A percentile compares a stretch with the other conserved stretches of the same genome.
Conservation (phyloP, 352 stramenopile genomes). For the Blastocystis sp. region DNA sequence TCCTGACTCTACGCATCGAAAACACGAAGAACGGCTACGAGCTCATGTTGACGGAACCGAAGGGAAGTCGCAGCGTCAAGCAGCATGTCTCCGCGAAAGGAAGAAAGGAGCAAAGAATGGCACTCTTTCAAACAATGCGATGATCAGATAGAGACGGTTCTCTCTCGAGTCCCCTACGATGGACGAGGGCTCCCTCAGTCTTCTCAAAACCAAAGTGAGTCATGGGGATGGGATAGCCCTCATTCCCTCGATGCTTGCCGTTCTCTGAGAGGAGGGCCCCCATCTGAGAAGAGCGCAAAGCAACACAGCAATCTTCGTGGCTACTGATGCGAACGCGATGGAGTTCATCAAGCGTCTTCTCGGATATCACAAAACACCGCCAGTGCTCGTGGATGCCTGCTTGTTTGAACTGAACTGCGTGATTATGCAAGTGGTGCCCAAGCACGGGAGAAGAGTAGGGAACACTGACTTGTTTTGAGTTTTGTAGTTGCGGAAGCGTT, state of each 20-base stretch:
- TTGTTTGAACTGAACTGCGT: constrained; percentile 70
- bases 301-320: not conserved
- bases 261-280: too few species aligned
- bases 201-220: too few species aligned
- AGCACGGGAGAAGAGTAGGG: constrained; percentile 48
- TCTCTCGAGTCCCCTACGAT: too few species aligned
- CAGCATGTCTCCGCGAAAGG: too few species aligned
- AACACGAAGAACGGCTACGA: not conserved
- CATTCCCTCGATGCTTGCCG: too few species aligned
- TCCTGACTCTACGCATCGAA: not conserved
- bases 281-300: too few species aligned
- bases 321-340: not conserved
- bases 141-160: too few species aligned
- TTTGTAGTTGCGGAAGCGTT: constrained; percentile 63
- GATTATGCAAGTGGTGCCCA: constrained; percentile 50
- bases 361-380: constrained; percentile 65
- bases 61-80: too few species aligned
- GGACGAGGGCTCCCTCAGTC: too few species aligned
- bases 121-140: too few species aligned
- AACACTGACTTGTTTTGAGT: constrained; percentile 1
- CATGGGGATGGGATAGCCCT: too few species aligned
- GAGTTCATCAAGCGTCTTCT: constrained; percentile 64
- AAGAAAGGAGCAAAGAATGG: too few species aligned
- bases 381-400: constrained; percentile 46
- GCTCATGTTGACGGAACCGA: not conserved